Conservation (phyloP, 2,329 filamentous ascomycete species). For the Ophiostoma ulmi region DNA sequence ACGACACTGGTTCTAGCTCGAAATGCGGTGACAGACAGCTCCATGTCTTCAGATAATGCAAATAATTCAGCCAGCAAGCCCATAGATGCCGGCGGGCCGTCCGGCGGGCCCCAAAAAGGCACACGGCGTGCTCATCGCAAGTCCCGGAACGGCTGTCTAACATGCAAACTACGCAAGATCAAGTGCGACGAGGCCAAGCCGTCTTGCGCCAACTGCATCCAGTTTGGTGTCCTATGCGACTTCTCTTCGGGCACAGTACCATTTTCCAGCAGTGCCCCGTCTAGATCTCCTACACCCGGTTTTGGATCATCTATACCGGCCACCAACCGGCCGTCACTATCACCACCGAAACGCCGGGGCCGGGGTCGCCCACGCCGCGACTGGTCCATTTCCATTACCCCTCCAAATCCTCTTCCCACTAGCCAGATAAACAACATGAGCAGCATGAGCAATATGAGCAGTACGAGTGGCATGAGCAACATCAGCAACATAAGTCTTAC, state of each 20-base stretch:
- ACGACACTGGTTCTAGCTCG: not conserved
- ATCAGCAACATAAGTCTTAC: not conserved
- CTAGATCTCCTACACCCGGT: not conserved
- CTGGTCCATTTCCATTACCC: not conserved
- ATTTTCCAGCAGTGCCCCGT: not conserved
- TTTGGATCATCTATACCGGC: not conserved
- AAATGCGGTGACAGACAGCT: not conserved
- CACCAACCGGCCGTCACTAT: not conserved
- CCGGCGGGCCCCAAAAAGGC: not conserved
- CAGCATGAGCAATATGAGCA: not conserved
- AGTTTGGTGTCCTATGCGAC: not conserved
- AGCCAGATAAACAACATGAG: not conserved
- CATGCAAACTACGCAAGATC: conserved; percentile 6
- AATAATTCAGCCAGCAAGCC: not conserved
- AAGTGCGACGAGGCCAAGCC: conserved; percentile 7
- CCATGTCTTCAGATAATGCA: not conserved
- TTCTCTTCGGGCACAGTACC: not conserved
- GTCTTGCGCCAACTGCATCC: not conserved
- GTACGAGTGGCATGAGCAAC: not conserved
- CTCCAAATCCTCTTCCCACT: not conserved
- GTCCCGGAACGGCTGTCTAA: not conserved
- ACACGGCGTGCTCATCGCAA: not conserved
- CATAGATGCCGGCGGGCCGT: not conserved
- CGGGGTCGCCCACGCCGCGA: not conserved
- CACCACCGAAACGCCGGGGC: too few species aligned